Conservation (phyloP, 306 rosid species). For the Quercus suber region DNA sequence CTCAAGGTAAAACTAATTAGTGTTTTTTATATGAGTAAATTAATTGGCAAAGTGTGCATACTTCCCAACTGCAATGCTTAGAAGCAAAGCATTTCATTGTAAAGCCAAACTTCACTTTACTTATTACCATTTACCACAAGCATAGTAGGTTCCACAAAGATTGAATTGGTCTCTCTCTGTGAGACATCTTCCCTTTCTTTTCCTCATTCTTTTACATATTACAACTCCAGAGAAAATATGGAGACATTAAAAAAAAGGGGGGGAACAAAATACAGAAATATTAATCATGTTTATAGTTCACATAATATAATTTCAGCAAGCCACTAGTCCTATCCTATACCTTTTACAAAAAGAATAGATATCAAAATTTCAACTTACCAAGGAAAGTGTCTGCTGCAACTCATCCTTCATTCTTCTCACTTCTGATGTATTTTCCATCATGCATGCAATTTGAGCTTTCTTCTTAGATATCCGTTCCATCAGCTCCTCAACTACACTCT, state of each 20-base stretch:
- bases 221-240: background rate
- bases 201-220: background rate
- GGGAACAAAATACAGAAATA: background rate
- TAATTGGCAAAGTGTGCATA: background rate
- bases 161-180: background rate
- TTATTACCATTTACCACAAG: background rate
- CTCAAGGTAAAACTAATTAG: background rate
- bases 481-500: slow-evolving; percentile 50
- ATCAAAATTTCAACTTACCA: slow-evolving; percentile 46
- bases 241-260: background rate
- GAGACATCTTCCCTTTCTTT: background rate
- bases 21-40: background rate
- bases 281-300: background rate
- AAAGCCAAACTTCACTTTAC: background rate
- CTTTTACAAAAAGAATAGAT: slow-evolving; percentile 13
- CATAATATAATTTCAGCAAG: background rate
- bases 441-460: slow-evolving; percentile 49
- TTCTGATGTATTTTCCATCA: slow-evolving; percentile 70
- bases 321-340: slow-evolving; percentile 12
- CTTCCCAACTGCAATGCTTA: background rate
- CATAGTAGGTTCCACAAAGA: background rate
- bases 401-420: slow-evolving; percentile 62
- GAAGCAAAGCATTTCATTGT: background rate
- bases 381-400: slow-evolving; percentile 47
- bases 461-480: slow-evolving; percentile 38